These are phyloP conservation scores for Pythium rhizo-oryzae DNA, from an alignment of 352 stramenopile species.

Conservation along the genomic window DNA sequence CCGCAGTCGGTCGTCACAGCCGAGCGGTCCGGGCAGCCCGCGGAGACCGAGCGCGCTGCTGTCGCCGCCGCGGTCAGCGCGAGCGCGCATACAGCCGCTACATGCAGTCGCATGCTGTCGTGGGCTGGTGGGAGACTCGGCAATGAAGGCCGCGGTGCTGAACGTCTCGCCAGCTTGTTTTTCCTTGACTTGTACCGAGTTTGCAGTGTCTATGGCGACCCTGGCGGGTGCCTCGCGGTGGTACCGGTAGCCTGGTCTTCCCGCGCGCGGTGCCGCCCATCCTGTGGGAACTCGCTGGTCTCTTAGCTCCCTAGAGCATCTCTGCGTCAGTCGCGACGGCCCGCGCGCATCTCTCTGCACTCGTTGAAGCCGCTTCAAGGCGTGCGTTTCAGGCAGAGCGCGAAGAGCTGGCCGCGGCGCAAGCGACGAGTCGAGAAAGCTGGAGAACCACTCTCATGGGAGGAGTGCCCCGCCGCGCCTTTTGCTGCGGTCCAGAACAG, in stretches of 20 bases:
- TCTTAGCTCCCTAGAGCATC: too few relatives aligned
- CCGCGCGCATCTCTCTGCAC: background rate
- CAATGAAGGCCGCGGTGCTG: too few relatives aligned
- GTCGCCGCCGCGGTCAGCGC: too few relatives aligned
- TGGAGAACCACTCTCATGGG: too few relatives aligned
- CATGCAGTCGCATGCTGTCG: too few relatives aligned
- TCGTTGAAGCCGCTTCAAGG: background rate
- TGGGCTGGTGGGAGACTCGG: too few relatives aligned
- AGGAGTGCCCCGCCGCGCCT: too few relatives aligned
- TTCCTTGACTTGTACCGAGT: background rate
- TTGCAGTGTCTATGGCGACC: background rate
- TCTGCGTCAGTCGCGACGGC: background rate
- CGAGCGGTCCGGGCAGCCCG: slow-evolving; percentile 4
- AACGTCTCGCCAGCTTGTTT: too few relatives aligned
- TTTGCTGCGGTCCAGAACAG: too few relatives aligned
- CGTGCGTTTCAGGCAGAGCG: too few relatives aligned
- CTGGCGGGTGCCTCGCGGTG: background rate
- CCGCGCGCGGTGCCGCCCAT: background rate
- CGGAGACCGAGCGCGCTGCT: background rate
- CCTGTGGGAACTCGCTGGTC: background rate
- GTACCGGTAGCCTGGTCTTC: background rate
- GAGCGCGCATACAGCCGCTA: background rate
- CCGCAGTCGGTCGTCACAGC: slow-evolving; percentile 13
- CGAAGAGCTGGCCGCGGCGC: background rate
- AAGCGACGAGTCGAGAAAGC: background rate